Conservation (phyloP, 2,329 filamentous ascomycete genomes). For the Cercospora nicotianae region DNA sequence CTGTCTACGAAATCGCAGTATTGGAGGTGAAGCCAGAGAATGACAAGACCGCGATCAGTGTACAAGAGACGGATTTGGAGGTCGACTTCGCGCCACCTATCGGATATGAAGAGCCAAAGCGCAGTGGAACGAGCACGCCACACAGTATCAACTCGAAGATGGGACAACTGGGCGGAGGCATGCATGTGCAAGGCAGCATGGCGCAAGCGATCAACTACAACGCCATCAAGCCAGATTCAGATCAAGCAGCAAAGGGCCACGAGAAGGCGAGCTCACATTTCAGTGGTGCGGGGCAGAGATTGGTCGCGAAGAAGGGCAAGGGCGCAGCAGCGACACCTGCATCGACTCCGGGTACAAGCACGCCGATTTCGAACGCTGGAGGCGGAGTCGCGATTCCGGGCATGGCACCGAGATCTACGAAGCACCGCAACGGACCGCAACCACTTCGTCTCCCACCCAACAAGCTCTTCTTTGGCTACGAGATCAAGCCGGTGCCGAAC, state of each 20-base stretch:
- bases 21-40: constrained; percentile 87
- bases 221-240: constrained; percentile 77
- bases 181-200: constrained; percentile 90
- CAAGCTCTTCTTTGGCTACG: constrained; percentile 95
- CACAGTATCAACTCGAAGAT: constrained; percentile 56
- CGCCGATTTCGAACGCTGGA: constrained; percentile 63
- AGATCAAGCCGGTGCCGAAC: constrained; percentile 83
- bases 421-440: constrained; percentile 74
- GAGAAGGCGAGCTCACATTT: constrained; percentile 74
- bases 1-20: constrained; percentile 88
- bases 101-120: constrained; percentile 84
- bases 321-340: constrained; percentile 39
- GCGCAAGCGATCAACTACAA: constrained; percentile 97
- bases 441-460: constrained; percentile 81
- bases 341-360: constrained; percentile 32
- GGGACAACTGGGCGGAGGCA: constrained; percentile 66
- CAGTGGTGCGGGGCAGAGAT: constrained; percentile 72
- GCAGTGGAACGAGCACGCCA: constrained; percentile 84
- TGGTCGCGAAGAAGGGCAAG: constrained; percentile 84
- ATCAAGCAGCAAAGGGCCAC: constrained; percentile 62
- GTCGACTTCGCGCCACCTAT: constrained; percentile 95
- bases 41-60: constrained; percentile 81
- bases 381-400: constrained; percentile 39
- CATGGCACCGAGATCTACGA: constrained; percentile 32
- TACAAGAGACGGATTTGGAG: constrained; percentile 92